Evolutionary conservation across 1,284 basidiomycete genomes (phyloP).

Genomic region (Pterula multifida): DNA sequence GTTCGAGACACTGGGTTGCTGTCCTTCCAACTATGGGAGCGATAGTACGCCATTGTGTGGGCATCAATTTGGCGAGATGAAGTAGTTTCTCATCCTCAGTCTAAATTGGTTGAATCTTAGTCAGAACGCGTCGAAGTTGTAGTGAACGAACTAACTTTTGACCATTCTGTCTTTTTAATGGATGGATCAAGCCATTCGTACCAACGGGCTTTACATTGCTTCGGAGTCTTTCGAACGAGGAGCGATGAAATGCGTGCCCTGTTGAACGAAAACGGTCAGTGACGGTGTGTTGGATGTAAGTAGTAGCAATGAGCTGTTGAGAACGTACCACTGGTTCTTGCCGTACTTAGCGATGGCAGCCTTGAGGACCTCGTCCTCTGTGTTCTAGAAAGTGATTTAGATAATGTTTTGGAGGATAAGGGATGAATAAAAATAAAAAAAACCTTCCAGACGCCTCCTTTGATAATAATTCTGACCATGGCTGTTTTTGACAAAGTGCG

Average conservation of each 20-base stretch:
- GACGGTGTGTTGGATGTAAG: not conserved
- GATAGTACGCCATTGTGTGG: slow-evolving; percentile 99
- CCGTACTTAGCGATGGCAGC: slow-evolving; percentile 97
- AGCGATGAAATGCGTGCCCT: slow-evolving; percentile 98
- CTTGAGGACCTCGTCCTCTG: slow-evolving; percentile 95
- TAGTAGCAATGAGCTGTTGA: not conserved
- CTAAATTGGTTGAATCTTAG: slow-evolving; percentile 25
- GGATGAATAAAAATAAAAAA: slow-evolving; percentile 3
- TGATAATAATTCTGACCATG: slow-evolving; percentile 86
- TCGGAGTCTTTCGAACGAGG: slow-evolving; percentile 96
- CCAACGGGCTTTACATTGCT: slow-evolving; percentile 99
- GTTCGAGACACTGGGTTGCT: slow-evolving; percentile 95
- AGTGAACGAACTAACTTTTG: slow-evolving; percentile 50
- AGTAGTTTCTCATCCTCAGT: slow-evolving; percentile 98
- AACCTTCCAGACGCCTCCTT: slow-evolving; percentile 80
- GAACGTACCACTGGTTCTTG: slow-evolving; percentile 82
- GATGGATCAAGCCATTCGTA: slow-evolving; percentile 99
- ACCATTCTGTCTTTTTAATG: slow-evolving; percentile 99
- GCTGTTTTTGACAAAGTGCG: not conserved
- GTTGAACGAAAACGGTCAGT: slow-evolving; percentile 9
- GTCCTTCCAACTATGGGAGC: slow-evolving; percentile 99
- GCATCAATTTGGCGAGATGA: slow-evolving; percentile 97
- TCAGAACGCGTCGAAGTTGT: slow-evolving; percentile 3
- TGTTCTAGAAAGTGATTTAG: slow-evolving; percentile 42
- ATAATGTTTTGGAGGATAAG: slow-evolving; percentile 12